These are phyloP conservation scores for Pezicula rhizophila DNA, from an alignment of 2,329 filamentous ascomycete genomes.

Conservation along the genomic window DNA sequence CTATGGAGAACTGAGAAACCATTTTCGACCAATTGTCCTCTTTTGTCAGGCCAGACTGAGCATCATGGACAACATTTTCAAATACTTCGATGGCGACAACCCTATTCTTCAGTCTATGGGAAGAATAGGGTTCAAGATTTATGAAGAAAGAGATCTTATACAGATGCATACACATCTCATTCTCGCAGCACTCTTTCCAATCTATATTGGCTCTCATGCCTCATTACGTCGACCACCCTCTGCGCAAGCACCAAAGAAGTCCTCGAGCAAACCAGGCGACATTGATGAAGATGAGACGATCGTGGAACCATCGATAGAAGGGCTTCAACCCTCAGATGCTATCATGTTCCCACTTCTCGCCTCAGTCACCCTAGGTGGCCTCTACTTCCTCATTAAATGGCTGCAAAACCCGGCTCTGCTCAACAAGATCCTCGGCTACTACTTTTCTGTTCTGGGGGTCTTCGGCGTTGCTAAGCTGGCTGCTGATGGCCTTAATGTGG, in stretches of 20 bases:
- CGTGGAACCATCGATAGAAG: conserved; percentile 57
- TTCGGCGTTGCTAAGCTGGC: conserved; percentile 69
- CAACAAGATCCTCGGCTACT: conserved; percentile 76
- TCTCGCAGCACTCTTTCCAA: conserved; percentile 69
- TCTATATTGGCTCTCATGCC: conserved; percentile 80
- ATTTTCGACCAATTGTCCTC: background rate
- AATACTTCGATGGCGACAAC: conserved; percentile 15
- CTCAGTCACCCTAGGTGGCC: conserved; percentile 60
- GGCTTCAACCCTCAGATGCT: conserved; percentile 70
- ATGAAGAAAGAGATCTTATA: conserved; percentile 16
- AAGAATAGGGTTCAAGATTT: conserved; percentile 16
- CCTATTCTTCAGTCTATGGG: conserved; percentile 19
- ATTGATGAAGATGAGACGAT: conserved; percentile 45
- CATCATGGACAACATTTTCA: conserved; percentile 11
- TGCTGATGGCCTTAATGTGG: conserved; percentile 62
- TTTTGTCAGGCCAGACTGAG: background rate
- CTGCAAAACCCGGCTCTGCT: conserved; percentile 74
- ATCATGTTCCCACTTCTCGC: conserved; percentile 79
- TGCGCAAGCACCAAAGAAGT: conserved; percentile 51
- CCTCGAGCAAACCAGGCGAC: conserved; percentile 34
- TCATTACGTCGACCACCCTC: conserved; percentile 78
- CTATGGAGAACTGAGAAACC: background rate
- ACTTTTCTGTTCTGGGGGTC: conserved; percentile 77
- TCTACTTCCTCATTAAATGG: conserved; percentile 89
- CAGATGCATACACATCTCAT: conserved; percentile 45